Conservation (phyloP, 2,329 filamentous ascomycete genomes). For the Xylaria sp. region DNA sequence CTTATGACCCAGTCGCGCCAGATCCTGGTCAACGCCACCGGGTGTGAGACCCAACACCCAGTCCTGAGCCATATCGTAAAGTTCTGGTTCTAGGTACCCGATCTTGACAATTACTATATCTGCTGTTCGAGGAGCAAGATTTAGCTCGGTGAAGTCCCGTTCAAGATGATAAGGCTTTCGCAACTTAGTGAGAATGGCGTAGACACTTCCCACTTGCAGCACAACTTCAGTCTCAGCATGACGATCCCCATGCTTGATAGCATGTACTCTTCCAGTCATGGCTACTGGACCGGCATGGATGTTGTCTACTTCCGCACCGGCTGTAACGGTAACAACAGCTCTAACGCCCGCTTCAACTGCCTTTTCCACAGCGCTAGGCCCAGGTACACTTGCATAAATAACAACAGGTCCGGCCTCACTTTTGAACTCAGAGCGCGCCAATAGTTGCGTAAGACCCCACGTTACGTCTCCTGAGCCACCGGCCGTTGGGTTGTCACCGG, state of each 20-base stretch:
- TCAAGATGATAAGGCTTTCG: slow-evolving; percentile 66
- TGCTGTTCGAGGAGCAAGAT: slow-evolving; percentile 57
- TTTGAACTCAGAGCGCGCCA: slow-evolving; percentile 59
- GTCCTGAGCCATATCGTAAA: slow-evolving; percentile 63
- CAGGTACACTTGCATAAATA: slow-evolving; percentile 65
- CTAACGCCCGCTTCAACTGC: slow-evolving; percentile 60
- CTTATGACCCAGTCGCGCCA: slow-evolving; percentile 59
- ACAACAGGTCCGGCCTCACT: slow-evolving; percentile 53
- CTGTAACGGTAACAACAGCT: slow-evolving; percentile 60
- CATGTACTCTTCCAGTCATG: slow-evolving; percentile 61
- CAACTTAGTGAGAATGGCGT: slow-evolving; percentile 62
- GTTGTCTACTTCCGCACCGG: slow-evolving; percentile 61
- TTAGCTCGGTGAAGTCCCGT: slow-evolving; percentile 61
- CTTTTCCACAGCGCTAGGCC: slow-evolving; percentile 55
- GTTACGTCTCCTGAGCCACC: slow-evolving; percentile 66
- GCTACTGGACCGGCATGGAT: slow-evolving; percentile 60
- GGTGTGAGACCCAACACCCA: slow-evolving; percentile 67
- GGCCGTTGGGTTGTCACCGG: slow-evolving; percentile 66
- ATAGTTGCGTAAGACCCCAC: slow-evolving; percentile 60
- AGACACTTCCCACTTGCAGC: slow-evolving; percentile 61
- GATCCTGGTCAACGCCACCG: slow-evolving; percentile 65
- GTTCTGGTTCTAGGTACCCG: slow-evolving; percentile 65
- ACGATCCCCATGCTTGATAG: slow-evolving; percentile 62
- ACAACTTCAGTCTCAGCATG: slow-evolving; percentile 62
- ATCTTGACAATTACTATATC: slow-evolving; percentile 67